Evolutionary conservation across 1,139 yeast species (phyloP), one percentile per base, ranked within the genome.

Genomic region (Kodamaea fungicola): DNA sequence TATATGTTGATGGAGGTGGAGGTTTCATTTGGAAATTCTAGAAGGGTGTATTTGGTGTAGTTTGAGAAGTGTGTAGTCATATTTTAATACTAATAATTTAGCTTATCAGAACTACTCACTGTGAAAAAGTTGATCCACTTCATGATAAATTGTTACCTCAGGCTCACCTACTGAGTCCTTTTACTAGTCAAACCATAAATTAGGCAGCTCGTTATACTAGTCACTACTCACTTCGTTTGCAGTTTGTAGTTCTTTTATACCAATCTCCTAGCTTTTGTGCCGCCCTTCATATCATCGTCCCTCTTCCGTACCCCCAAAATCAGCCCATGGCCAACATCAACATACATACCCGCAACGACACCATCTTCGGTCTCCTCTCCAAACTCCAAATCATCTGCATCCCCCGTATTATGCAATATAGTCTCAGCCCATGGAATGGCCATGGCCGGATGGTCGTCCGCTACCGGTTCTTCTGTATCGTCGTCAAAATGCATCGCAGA

Each of bases 271-370:
- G 31, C 30, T 33, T 34, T 34, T 24, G 25, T 8, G 24, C 26
- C 29, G 12, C 24, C 42, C 22, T 37, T 48, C 2, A 43, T 43
- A 8, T 51, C 59, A 25, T 54, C 62, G 32, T 67, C 47, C 31
- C 54, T 54, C 27, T 69, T 49, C 12, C 61, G 54, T 2, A 49
- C 49, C 0, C 76, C 76, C 2, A 67, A 66, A 3, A 64, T 51
- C 3, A 67, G 57, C 7, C 63, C 66, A 41, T 50, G 62, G 13
- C 71, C 74, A n/a, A 71, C 57, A 37, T 68, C 71, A 19, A 71
- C 73, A 38, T 62, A 50, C 76, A 71, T 70, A 2, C 73, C 75
- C 1, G 75, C 75, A 4, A 47, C 45, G 28, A 28, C 36, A 2
- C 42, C 45, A 6, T 47, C 54, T 3, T 44, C 50, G 1, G 42